Conservation (phyloP, 495 filamentous ascomycete species). For the Penicillium nucicola region DNA sequence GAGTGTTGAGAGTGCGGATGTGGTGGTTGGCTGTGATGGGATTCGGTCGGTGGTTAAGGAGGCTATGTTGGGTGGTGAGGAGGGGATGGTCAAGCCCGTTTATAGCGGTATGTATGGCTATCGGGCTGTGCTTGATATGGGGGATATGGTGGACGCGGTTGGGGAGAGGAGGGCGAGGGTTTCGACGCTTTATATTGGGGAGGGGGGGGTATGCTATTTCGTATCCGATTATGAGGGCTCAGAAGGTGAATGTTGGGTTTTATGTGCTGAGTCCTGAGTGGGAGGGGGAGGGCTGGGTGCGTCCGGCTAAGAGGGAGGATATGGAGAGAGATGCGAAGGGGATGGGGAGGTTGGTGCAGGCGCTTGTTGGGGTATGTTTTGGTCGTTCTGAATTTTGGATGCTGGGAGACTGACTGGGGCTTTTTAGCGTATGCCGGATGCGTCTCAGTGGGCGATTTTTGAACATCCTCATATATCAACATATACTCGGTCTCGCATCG, state of each 20-base stretch:
- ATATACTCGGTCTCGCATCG: constrained; percentile 52
- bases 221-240: constrained; percentile 62
- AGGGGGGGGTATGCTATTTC: constrained; percentile 59
- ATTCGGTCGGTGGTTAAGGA: constrained; percentile 50
- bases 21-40: constrained; percentile 58
- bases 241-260: constrained; percentile 58
- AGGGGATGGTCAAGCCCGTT: constrained; percentile 28
- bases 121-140: constrained; percentile 59
- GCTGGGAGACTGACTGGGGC: constrained; percentile 7
- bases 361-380: constrained; percentile 41
- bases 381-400: no score
- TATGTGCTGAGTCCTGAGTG: constrained; percentile 44
- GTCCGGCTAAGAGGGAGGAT: constrained; percentile 51
- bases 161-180: constrained; percentile 51
- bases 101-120: constrained; percentile 56
- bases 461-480: constrained; percentile 54
- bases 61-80: constrained; percentile 39
- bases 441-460: constrained; percentile 62
- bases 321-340: constrained; percentile 51
- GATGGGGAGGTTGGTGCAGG: constrained; percentile 49
- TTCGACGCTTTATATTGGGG: constrained; percentile 55
- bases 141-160: constrained; percentile 48
- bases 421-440: constrained; percentile 34
- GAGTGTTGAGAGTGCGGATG: constrained; percentile 25
- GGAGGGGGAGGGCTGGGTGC: constrained; percentile 56